Evolutionary conservation across 1,139 yeast species (phyloP), one percentile per base, ranked within the genome.

Genomic region (Protomyces lactucae-debilis): DNA sequence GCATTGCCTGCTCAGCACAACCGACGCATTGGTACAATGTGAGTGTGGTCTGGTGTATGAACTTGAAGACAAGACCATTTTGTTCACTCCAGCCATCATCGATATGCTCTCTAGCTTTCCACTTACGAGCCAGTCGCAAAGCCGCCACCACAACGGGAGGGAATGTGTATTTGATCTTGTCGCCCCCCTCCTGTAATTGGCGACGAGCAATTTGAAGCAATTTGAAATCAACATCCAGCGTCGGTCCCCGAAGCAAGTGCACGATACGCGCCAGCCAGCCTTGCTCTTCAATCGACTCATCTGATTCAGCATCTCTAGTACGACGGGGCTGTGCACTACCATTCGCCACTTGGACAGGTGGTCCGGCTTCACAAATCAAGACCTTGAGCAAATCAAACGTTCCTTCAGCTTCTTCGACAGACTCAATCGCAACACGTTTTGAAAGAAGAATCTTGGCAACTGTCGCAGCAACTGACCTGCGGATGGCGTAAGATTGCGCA

Each of bases 251-350:
- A 25, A 88, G 73, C 65, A 86, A 77, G 70, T 86, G 92, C 3
- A 89, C 77, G n/a, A 88, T 74, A 70, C 86, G 86, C 52, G 93
- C 85, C 14, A 92, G 75, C 66, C 82, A 84, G 69, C 88, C 88
- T 71, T 87, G 91, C 60, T 82, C 84, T n/a, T 77, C 74, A 35
- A 83, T 61, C 18, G 70, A 66, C 28, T 72, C 73, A 21, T 72
- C 75, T 25, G 69, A 69, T 45, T 72, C 72, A 5, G 69, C 67
- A 28, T 69, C 72, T 28, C 66, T 68, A 37, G 65, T 57, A 56
- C 67, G 61, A 9, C 67, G 52, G 9, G 64, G 57, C n/a, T 65
- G 68, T 9, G 55, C 37, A 36, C 48, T 37, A 32, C 61, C 66
- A 16, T 65, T 61, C 45, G 46, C 37, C 12, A 39, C 52, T 40